Base-by-base conservation (phyloP, 805 yeast species). In the Ogataea neopini region DNA sequence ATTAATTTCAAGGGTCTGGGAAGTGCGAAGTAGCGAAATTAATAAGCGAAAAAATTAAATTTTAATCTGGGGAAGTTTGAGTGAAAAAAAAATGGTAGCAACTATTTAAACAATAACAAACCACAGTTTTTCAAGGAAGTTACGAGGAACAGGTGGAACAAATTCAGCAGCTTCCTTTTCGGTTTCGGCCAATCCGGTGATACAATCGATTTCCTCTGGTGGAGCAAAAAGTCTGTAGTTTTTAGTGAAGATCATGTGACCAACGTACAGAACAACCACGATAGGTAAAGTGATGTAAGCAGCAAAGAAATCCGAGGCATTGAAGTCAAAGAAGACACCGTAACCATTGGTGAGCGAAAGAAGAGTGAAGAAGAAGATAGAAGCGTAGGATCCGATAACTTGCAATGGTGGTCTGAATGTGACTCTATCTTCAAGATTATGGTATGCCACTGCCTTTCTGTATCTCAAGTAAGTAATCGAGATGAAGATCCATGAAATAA, bases 221-320 rank as follows among this genome's bases (percentile, higher is more conserved):
- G 86, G 83, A 17, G 68, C 67, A 45, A 73, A 68, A 75, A 80
- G 73, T 41, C 36, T 49, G 67, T 69, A 72, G 45, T 75, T 74
- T 38, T 63, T 71, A 33, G 72, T 69, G 62, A 71, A 78, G 7
- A 73, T 3, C 57, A 78, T 77, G 66, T 84, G 88, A 2, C 81
- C 86, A 30, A 76, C 48, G 64, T 80, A 84, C 34, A 84, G 68
- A 5, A 66, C 66, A 8, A 76, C 51, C 50, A 80, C 74, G 51
- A 78, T 71, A 30, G 84, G 87, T 45, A 84, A 61, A 0, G 88
- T 83, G 50, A 84, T 49, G 46, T 61, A 85, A 4, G 90, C 86
- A 26, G 91, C 89, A 47, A 85, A 69, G 58, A 85, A 85, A 61
- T 81, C 83, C 7, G 78, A 64, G 1, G 63, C 77, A 10, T 72